Evolutionary conservation across 2,329 filamentous ascomycete genomes (phyloP).

Genomic region (Aspergillus transmontanensis): DNA sequence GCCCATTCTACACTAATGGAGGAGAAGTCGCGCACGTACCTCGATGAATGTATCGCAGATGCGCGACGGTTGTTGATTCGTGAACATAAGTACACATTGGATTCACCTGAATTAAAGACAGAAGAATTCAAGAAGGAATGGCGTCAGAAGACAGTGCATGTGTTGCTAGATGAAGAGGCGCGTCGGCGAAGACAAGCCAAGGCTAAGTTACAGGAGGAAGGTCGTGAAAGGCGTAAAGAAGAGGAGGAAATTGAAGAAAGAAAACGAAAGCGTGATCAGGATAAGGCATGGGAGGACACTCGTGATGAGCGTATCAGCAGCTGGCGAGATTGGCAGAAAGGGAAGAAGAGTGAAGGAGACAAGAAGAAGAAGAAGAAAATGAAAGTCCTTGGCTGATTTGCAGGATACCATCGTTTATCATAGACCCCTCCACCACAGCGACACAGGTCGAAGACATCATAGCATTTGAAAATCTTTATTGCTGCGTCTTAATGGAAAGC

Average conservation of each 20-base stretch:
- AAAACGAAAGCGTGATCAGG: constrained; percentile 86
- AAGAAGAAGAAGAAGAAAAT: constrained; percentile 57
- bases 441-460: background rate
- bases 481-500: background rate
- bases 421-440: background rate
- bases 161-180: constrained; percentile 91
- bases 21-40: constrained; percentile 81
- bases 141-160: constrained; percentile 85
- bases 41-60: constrained; percentile 95
- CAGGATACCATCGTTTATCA: background rate
- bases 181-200: constrained; percentile 82
- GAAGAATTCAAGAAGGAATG: constrained; percentile 81
- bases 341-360: constrained; percentile 56
- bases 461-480: background rate
- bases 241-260: constrained; percentile 81
- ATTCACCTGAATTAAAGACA: constrained; percentile 80
- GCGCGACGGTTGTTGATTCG: constrained; percentile 93
- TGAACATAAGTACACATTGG: constrained; percentile 88
- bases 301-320: constrained; percentile 88
- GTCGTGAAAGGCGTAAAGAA: constrained; percentile 79
- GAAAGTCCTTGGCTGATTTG: constrained; percentile 49
- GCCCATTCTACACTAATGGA: constrained; percentile 90
- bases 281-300: constrained; percentile 93
- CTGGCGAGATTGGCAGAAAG: constrained; percentile 90
- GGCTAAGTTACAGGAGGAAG: constrained; percentile 95